Conservation (phyloP, 1,139 yeast genomes). For the Pichia norvegensis region DNA sequence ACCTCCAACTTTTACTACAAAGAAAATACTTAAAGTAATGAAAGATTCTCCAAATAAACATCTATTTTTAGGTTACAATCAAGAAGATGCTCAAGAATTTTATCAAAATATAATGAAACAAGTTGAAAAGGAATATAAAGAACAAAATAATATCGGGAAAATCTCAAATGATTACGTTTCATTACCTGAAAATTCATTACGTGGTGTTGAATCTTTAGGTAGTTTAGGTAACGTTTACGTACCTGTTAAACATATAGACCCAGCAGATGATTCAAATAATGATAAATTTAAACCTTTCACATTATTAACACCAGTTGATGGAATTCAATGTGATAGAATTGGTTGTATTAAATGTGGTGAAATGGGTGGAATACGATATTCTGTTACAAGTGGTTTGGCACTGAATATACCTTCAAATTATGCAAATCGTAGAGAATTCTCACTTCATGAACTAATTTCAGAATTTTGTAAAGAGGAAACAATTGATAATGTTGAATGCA, state of each 20-base stretch:
- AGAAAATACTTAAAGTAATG: conserved; percentile 57
- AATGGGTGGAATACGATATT: conserved; percentile 81
- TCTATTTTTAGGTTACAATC: conserved; percentile 74
- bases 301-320: conserved; percentile 82
- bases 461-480: conserved; percentile 78
- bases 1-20: conserved; percentile 59
- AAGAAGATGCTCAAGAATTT: conserved; percentile 92
- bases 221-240: conserved; percentile 55
- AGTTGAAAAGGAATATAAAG: conserved; percentile 54
- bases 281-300: conserved; percentile 45
- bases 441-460: conserved; percentile 50
- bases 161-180: conserved; percentile 7
- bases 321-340: conserved; percentile 75
- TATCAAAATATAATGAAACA: conserved; percentile 72
- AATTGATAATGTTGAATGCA: conserved; percentile 88
- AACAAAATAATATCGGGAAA: conserved; percentile 3
- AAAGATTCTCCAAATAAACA: conserved; percentile 73
- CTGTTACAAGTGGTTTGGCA: conserved; percentile 75
- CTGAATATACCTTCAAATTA: conserved; percentile 48
- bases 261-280: conserved; percentile 39
- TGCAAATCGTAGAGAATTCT: conserved; percentile 35
- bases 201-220: conserved; percentile 49
- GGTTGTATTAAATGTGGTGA: conserved; percentile 90
- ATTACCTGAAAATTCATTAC: conserved; percentile 21
- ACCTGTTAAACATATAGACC: conserved; percentile 69